These are phyloP conservation scores for Myriosclerotinia duriaeana DNA, from an alignment of 2,329 filamentous ascomycete species.

Conservation along the genomic window DNA sequence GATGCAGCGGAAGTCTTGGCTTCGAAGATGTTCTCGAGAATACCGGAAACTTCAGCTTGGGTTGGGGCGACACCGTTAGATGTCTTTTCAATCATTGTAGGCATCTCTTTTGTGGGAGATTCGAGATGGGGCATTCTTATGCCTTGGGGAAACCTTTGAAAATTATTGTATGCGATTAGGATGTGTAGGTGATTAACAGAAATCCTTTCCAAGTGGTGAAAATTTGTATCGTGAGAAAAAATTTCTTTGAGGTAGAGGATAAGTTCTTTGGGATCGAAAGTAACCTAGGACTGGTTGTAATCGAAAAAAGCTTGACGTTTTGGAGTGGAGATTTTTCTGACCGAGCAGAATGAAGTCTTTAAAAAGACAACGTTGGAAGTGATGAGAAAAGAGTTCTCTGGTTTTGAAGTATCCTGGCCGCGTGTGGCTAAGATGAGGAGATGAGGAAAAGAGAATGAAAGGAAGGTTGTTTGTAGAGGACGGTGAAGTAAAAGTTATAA, in stretches of 20 bases:
- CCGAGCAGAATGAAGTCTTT: constrained; percentile 29
- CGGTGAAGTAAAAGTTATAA: background rate
- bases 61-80: constrained; percentile 50
- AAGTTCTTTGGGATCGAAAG: constrained; percentile 34
- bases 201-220: constrained; percentile 21
- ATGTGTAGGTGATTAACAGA: constrained; percentile 20
- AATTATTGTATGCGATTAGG: constrained; percentile 27
- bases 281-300: constrained; percentile 32
- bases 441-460: constrained; percentile 21
- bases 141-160: constrained; percentile 31
- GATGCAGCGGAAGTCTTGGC: constrained; percentile 55
- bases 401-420: constrained; percentile 36
- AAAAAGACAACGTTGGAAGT: background rate
- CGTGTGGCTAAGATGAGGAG: constrained; percentile 37
- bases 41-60: constrained; percentile 62
- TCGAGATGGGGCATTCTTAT: constrained; percentile 50
- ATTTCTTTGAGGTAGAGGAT: background rate
- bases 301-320: constrained; percentile 20
- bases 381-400: background rate
- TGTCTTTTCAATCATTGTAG: constrained; percentile 50
- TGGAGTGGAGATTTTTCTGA: constrained; percentile 38
- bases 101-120: constrained; percentile 44
- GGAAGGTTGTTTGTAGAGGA: constrained; percentile 5
- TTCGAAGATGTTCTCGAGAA: constrained; percentile 66
- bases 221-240: constrained; percentile 25